Conservation (phyloP, 768 basidiomycete genomes). For the Dictyophora rubrovolvata region DNA sequence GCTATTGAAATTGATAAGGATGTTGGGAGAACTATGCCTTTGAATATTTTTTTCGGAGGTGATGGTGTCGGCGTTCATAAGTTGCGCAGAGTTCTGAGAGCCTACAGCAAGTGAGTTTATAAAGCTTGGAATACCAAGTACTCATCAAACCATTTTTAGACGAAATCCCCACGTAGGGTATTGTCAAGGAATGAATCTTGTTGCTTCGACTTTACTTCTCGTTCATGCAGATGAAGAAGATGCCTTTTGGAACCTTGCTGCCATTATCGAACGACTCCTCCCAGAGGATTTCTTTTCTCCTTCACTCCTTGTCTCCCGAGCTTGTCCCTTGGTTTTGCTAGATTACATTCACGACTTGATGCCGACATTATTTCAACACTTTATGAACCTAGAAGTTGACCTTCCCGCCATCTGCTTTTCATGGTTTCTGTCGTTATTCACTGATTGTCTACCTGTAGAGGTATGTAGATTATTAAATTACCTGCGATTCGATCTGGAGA, state of each 20-base stretch:
- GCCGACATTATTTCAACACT: constrained; percentile 67
- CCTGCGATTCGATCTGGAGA: neutral
- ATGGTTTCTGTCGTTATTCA: constrained; percentile 96
- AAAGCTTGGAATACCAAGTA: neutral
- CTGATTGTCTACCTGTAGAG: constrained; percentile 92
- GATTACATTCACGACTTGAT: constrained; percentile 75
- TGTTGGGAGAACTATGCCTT: constrained; percentile 81
- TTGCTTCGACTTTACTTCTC: constrained; percentile 87
- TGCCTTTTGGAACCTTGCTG: constrained; percentile 89
- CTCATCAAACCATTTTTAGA: constrained; percentile 28
- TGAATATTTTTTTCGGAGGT: constrained; percentile 95
- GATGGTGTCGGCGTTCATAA: constrained; percentile 93
- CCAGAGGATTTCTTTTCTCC: constrained; percentile 94
- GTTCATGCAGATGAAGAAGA: constrained; percentile 94
- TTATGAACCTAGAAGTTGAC: constrained; percentile 76
- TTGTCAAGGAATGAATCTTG: constrained; percentile 92
- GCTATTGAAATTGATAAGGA: constrained; percentile 91
- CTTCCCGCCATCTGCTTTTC: constrained; percentile 94
- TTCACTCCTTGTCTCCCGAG: constrained; percentile 82
- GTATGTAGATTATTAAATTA: constrained; percentile 29
- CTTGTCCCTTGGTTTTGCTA: constrained; percentile 82
- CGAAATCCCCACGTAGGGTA: constrained; percentile 91
- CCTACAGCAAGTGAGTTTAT: constrained; percentile 74
- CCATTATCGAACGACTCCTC: constrained; percentile 80
- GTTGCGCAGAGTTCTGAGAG: constrained; percentile 77